Conservation (phyloP, 2,329 filamentous ascomycete genomes). For the Podosphaera fusca region DNA sequence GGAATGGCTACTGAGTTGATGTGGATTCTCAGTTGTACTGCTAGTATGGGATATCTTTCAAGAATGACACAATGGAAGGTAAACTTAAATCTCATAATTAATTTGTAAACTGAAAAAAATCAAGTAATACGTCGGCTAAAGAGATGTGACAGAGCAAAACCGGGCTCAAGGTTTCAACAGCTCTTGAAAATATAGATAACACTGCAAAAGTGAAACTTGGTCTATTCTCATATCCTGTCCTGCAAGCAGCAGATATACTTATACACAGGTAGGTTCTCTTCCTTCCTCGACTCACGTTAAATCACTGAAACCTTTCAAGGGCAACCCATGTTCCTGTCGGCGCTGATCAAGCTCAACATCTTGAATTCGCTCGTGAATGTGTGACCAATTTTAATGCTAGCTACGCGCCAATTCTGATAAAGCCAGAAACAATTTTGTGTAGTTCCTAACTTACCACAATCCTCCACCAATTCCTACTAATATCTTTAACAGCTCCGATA, state of each 20-base stretch:
- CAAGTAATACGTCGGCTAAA: neutral
- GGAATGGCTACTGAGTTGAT: conserved; percentile 46
- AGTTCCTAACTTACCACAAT: conserved; percentile 9
- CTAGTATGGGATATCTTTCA: conserved; percentile 79
- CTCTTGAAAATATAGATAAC: conserved; percentile 12
- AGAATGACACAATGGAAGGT: conserved; percentile 99
- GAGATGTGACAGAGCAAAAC: neutral
- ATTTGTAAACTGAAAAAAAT: neutral
- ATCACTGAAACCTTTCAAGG: conserved; percentile 19
- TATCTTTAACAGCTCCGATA: conserved; percentile 24
- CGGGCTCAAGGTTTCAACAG: neutral
- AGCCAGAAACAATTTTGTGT: conserved; percentile 54
- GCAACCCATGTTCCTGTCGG: conserved; percentile 91
- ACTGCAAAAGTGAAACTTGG: conserved; percentile 57
- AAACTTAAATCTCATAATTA: conserved; percentile 4
- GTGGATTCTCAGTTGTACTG: conserved; percentile 88
- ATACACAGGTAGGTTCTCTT: conserved; percentile 39
- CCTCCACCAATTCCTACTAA: conserved; percentile 2
- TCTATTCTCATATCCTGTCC: conserved; percentile 83
- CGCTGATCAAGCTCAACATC: conserved; percentile 83
- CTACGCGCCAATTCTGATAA: conserved; percentile 38
- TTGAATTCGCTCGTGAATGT: conserved; percentile 76
- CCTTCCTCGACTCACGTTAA: neutral
- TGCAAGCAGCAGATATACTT: conserved; percentile 85
- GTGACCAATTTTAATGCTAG: conserved; percentile 69